These are phyloP conservation scores for Vitis rotundifolia DNA, from an alignment of 164 flowering plant genomes.

Conservation along the genomic window DNA sequence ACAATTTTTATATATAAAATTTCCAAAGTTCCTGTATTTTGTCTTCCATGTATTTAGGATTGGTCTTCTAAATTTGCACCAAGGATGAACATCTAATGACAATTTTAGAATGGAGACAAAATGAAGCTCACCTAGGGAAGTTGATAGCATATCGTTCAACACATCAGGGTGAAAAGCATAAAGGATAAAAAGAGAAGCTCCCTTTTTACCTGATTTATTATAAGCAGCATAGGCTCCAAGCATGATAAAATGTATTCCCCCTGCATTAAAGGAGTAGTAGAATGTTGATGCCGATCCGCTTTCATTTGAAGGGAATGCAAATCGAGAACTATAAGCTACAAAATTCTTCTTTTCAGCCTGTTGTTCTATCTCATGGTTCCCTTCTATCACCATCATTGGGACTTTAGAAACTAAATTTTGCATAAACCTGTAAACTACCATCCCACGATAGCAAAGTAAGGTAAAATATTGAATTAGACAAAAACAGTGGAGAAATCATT, in stretches of 20 bases:
- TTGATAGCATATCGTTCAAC: too few species aligned
- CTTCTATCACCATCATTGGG: conserved; percentile 93
- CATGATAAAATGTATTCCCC: conserved; percentile 93
- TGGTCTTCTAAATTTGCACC: too few species aligned
- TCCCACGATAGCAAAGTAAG: too few species aligned
- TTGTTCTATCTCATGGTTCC: conserved; percentile 89
- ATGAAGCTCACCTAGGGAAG: too few species aligned
- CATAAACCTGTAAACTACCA: conserved; percentile 64
- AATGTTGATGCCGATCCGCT: conserved; percentile 74
- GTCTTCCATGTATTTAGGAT: too few species aligned
- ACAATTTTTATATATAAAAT: too few species aligned
- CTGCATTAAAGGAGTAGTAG: conserved; percentile 93
- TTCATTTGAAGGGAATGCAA: conserved; percentile 83
- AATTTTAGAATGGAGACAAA: too few species aligned
- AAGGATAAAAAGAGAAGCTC: background rate
- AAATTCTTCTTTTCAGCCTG: conserved; percentile 66
- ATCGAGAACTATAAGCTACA: conserved; percentile 81
- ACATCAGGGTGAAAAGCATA: background rate
- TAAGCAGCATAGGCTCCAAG: conserved; percentile 81
- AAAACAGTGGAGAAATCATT: too few species aligned
- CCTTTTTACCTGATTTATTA: conserved; percentile 50
- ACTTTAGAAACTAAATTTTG: conserved; percentile 73
- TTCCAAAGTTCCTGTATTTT: too few species aligned
- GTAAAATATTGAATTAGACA: too few species aligned
- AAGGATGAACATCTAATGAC: too few species aligned